These are phyloP conservation scores for Vanrija humicola DNA, from an alignment of 1,284 basidiomycete genomes.

Conservation along the genomic window DNA sequence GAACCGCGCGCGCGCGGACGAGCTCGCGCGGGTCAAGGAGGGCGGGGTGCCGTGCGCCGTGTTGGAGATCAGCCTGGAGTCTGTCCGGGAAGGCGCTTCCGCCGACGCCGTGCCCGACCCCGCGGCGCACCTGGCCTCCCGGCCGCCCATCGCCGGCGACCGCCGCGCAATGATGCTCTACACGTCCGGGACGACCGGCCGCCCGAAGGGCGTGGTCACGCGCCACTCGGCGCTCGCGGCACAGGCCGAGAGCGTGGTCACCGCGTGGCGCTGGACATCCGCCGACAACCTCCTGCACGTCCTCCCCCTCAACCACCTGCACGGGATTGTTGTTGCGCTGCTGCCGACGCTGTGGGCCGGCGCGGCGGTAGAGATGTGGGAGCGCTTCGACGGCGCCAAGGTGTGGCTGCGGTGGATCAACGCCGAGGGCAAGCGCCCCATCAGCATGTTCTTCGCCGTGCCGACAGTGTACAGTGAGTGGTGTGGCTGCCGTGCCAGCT, in stretches of 20 bases:
- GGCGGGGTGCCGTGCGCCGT: conserved; percentile 5
- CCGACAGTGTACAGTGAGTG: conserved; percentile 33
- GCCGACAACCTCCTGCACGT: conserved; percentile 31
- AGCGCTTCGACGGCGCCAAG: conserved; percentile 34
- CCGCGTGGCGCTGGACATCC: conserved; percentile 37
- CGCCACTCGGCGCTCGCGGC: conserved; percentile 36
- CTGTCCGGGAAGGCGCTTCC: background rate
- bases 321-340: conserved; percentile 43
- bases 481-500: background rate
- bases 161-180: conserved; percentile 44
- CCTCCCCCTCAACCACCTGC: conserved; percentile 43
- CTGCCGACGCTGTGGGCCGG: conserved; percentile 42
- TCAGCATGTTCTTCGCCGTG: conserved; percentile 38
- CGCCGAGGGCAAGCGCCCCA: conserved; percentile 16
- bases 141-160: conserved; percentile 20
- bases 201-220: conserved; percentile 44
- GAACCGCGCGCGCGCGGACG: conserved; percentile 25
- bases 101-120: background rate
- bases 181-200: conserved; percentile 42
- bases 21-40: conserved; percentile 22
- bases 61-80: conserved; percentile 11
- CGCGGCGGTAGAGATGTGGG: conserved; percentile 42
- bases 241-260: conserved; percentile 32
- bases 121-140: background rate
- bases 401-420: conserved; percentile 39